These are phyloP conservation scores for Trichosanthes truncata DNA, from an alignment of 306 rosid species.

Conservation along the genomic window DNA sequence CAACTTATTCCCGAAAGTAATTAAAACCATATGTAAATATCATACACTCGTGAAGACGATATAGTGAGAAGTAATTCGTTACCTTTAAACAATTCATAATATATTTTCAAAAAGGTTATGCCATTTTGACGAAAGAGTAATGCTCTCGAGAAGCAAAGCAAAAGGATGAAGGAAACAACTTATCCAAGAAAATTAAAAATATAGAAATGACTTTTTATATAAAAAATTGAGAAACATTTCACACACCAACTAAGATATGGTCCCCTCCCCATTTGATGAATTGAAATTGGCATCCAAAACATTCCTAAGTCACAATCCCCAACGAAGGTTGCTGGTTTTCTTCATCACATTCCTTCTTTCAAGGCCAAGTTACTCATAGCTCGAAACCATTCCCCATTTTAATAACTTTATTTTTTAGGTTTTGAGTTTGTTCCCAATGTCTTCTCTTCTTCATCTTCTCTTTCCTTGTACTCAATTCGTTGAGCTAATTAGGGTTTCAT, in stretches of 20 bases:
- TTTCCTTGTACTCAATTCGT: neutral
- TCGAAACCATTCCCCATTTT: conserved; percentile 8
- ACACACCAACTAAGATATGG: too few species aligned
- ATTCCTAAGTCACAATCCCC: conserved; percentile 32
- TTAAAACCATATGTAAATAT: too few species aligned
- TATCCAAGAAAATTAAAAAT: neutral
- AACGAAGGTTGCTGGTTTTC: conserved; percentile 13
- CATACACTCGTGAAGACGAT: too few species aligned
- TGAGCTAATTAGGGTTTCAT: conserved; percentile 15
- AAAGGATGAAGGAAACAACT: neutral
- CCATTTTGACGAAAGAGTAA: neutral
- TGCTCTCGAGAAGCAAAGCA: neutral
- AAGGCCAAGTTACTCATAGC: conserved; percentile 23
- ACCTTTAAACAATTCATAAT: too few species aligned
- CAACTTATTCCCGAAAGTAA: too few species aligned
- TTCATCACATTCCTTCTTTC: conserved; percentile 19
- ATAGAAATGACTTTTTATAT: neutral
- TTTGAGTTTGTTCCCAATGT: conserved; percentile 21
- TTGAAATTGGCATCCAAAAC: conserved; percentile 25
- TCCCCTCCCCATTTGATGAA: neutral
- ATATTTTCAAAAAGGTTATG: too few species aligned
- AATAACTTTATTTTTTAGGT: conserved; percentile 9
- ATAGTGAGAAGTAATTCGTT: too few species aligned
- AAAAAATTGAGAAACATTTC: conserved; percentile 6
- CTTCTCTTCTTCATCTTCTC: neutral